Evolutionary conservation across 2,329 filamentous ascomycete genomes (phyloP), one percentile per base, ranked within the genome.

Genomic region (Paramyrothecium roridum): DNA sequence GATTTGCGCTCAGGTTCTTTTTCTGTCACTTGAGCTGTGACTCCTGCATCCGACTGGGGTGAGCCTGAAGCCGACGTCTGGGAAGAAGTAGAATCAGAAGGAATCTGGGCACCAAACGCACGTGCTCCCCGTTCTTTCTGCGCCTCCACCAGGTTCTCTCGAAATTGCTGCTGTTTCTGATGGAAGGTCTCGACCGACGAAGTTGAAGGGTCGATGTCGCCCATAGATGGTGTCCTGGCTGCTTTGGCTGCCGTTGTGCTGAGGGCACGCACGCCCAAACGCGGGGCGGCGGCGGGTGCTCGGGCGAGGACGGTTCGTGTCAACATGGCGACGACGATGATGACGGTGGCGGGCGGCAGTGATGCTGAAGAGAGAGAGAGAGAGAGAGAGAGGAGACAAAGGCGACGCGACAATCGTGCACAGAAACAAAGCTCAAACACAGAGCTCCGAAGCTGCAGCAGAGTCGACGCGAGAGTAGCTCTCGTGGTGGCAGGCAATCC

Each of bases 101-200:
- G 65, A 60, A 73, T 71, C 60, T 73, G 65, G 63, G 69, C 67
- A 68, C 68, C 69, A 64, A 76, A 81, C 80, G 75, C 79, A 96
- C 92, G 93, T 82, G 92, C 89, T 87, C 90, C 87, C 80, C 88
- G 85, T 76, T 90, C 89, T 79, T 88, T 89, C 75, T 90, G 86
- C 70, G 86, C 86, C 74, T 88, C 83, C 65, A 86, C 83, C 66
- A 96, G 79, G 71, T 89, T 85, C 74, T 93, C 87, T 70, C 95
- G 89, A 77, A 97, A 98, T 67, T 87, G 82, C 74, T 88, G 88
- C 78, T 96, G 93, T 74, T 89, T 91, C 67, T 81, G 77, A 70
- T 90, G 91, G 81, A 98, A 99, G 55, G 82, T 79, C 53, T 86
- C 80, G 61, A 90, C 87, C 59, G 85, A 84, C 59, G 89, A 80